Conservation (phyloP, 78 protist genomes). For the slime mould (Dictyostelium discoideum) region DNA sequence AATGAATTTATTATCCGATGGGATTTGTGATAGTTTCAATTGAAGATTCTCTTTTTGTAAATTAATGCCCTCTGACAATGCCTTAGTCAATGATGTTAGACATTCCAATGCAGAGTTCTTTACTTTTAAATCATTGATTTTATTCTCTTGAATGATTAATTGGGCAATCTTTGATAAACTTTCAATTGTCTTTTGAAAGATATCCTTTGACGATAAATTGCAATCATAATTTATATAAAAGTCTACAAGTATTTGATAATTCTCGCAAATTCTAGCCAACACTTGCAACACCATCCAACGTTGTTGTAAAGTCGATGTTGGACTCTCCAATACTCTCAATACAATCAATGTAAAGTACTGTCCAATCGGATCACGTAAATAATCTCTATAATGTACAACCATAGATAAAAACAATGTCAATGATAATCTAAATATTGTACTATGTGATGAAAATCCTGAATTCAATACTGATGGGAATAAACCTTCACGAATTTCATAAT, state of each 20-base stretch:
- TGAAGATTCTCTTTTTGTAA: conserved; percentile 27
- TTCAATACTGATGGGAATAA: conserved; percentile 64
- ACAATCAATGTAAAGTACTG: conserved; percentile 93
- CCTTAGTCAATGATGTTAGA: conserved; percentile 80
- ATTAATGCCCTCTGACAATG: conserved; percentile 86
- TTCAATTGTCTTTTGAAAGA: conserved; percentile 90
- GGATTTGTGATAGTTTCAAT: neutral
- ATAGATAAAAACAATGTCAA: conserved; percentile 86
- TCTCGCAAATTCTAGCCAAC: conserved; percentile 79
- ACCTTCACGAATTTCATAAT: conserved; percentile 71
- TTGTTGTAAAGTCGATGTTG: conserved; percentile 89
- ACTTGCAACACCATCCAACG: conserved; percentile 93
- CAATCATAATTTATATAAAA: conserved; percentile 98
- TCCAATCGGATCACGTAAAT: conserved; percentile 93
- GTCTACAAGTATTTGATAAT: conserved; percentile 92
- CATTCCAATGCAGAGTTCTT: conserved; percentile 81
- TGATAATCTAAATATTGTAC: conserved; percentile 78
- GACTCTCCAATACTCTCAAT: conserved; percentile 91
- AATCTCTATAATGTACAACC: conserved; percentile 81
- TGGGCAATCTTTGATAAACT: conserved; percentile 90
- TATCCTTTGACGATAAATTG: conserved; percentile 85
- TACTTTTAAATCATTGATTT: conserved; percentile 44
- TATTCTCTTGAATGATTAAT: conserved; percentile 47
- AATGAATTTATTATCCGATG: conserved; percentile 25
- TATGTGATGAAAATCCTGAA: conserved; percentile 50